Evolutionary conservation across 345 rosid species (phyloP), one percentile per base, ranked within the genome.

Genomic region (Jatropha curcas): DNA sequence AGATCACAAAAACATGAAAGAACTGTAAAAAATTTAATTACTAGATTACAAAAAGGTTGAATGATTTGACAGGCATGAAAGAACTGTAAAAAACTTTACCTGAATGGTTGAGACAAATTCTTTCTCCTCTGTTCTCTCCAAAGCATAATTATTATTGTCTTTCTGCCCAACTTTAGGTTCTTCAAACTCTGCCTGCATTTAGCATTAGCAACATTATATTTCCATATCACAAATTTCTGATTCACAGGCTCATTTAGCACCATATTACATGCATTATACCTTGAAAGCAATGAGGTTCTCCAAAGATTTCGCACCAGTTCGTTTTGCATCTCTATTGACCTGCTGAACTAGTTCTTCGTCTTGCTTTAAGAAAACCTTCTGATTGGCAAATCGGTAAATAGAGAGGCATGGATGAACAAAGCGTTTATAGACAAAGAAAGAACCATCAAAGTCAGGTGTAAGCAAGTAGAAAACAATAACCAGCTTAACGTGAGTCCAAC

Each of bases 401-500:
- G 56, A 51, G 22, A 51, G 56, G 16, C 56, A 51, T 17, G 56
- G 56, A 51, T 51, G 56, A 51, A 51, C n/a, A 19, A 51, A 4
- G 25, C 20, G 56, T 51, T 17, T 4, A 51, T 51, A 51, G 56
- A 51, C 25, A n/a, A 19, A 51, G 5, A 76, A 45, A 14, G 86
- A 79, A 52, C 86, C 86, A 31, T 75, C 58, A 7, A 80, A 83
- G 50, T 59, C 8, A 24, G 80, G 78, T 19, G 59, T 70, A 59
- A 75, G 65, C 76, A 73, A 43, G 67, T 64, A 72, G 30, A 53
- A 33, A 46, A 76, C 61, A 33, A 80, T 37, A 1, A 56, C 7
- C 4, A 80, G 70, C 79, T 78, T 83, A 16, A 80, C 58, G 69
- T 78, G 75, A 22, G 64, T 65, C 86, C 86, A 83, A n/a, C 33